Evolutionary conservation across 768 basidiomycete genomes (phyloP).

Genomic region (Arthromyces matolae): DNA sequence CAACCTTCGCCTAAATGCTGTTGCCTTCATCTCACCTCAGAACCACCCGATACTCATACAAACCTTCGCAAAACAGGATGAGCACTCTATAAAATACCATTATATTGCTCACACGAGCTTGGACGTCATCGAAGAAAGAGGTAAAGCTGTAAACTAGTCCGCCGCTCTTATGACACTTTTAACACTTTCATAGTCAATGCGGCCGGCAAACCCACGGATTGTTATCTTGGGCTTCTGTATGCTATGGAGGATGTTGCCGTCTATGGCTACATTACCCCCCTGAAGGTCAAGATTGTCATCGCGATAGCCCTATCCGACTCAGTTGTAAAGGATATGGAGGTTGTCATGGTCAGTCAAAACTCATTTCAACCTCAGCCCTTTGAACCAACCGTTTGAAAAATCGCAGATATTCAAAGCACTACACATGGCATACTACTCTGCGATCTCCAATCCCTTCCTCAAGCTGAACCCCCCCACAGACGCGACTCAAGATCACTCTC

Average conservation of each 20-base stretch:
- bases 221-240: constrained; percentile 83
- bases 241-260: constrained; percentile 92
- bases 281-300: constrained; percentile 84
- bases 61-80: constrained; percentile 58
- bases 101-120: constrained; percentile 89
- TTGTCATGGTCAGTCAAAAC: constrained; percentile 55
- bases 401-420: constrained; percentile 83
- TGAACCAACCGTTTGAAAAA: background rate
- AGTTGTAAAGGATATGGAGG: constrained; percentile 75
- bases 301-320: constrained; percentile 78
- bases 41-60: constrained; percentile 81
- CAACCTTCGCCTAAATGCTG: constrained; percentile 70
- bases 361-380: constrained; percentile 2
- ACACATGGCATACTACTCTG: constrained; percentile 82
- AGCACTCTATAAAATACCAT: constrained; percentile 72
- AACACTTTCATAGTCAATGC: constrained; percentile 33
- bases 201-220: constrained; percentile 63
- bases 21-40: constrained; percentile 81
- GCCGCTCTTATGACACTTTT: too few relatives aligned
- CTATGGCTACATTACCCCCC: constrained; percentile 87
- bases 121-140: constrained; percentile 89
- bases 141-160: too few relatives aligned
- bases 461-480: constrained; percentile 54
- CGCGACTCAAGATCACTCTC: constrained; percentile 45
- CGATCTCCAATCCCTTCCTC: constrained; percentile 85